Conservation (phyloP, 148 eudicot species). For the Gaultheria prostrata region DNA sequence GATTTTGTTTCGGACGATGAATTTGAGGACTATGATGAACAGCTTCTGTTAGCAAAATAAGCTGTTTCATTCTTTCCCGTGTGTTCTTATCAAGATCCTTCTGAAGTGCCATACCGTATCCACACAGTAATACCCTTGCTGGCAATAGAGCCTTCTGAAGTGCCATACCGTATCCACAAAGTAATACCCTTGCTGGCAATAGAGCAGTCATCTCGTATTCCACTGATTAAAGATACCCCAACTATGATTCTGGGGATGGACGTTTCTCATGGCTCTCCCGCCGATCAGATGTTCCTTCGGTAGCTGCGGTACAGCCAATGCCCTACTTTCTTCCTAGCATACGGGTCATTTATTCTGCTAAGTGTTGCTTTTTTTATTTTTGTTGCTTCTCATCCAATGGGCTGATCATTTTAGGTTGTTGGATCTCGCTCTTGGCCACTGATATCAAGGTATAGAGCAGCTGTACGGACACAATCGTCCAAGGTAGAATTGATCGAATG, state of each 20-base stretch:
- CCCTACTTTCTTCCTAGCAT: not conserved
- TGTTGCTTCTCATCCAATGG: slow-evolving; percentile 8
- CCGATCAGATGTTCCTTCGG: slow-evolving; percentile 69
- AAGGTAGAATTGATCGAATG: slow-evolving; percentile 86
- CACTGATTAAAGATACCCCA: slow-evolving; percentile 65
- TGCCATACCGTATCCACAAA: too few species aligned
- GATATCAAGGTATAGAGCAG: slow-evolving; percentile 90
- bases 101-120: not conserved
- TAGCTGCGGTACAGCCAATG: slow-evolving; percentile 68
- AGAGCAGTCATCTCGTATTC: slow-evolving; percentile 61
- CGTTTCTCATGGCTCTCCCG: slow-evolving; percentile 94
- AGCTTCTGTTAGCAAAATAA: not conserved
- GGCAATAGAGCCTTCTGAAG: too few species aligned
- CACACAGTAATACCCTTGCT: not conserved
- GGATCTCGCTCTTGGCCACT: slow-evolving; percentile 90
- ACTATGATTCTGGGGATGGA: slow-evolving; percentile 97
- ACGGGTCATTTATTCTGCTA: not conserved
- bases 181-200: slow-evolving; percentile 72
- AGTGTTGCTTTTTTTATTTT: not conserved
- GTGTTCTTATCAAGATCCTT: not conserved
- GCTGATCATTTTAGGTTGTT: slow-evolving; percentile 57
- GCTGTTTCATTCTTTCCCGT: not conserved
- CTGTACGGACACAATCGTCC: slow-evolving; percentile 72
- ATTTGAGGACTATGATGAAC: slow-evolving; percentile 22
- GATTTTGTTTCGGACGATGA: slow-evolving; percentile 31